Percentiles rank a stretch among this genome's conserved stretches.
Evolutionary conservation across 75 land plant genomes (phyloP).

Genomic region (Gnetum montanum): DNA sequence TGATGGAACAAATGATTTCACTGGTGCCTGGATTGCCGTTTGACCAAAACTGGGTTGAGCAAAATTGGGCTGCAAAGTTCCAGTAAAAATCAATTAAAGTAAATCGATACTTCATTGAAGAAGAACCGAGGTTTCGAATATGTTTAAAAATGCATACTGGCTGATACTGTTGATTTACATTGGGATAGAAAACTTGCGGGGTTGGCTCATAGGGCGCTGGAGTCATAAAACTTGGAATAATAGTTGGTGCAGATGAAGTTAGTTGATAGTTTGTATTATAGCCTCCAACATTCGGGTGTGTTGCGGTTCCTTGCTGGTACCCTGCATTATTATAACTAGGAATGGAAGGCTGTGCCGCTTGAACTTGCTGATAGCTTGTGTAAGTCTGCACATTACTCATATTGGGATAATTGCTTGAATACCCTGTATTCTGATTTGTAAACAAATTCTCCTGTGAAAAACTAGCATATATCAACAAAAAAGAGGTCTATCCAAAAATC

Average conservation of each 20-base stretch:
- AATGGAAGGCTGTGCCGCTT: not conserved
- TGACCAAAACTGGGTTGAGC: constrained; percentile 45
- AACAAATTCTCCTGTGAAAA: too few relatives aligned
- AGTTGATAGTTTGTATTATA: too few relatives aligned
- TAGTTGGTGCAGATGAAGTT: too few relatives aligned
- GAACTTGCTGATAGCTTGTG: constrained; percentile 7
- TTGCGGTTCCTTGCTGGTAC: too few relatives aligned
- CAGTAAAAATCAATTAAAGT: not conserved
- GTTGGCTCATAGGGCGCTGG: constrained; percentile 20
- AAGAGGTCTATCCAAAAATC: too few relatives aligned
- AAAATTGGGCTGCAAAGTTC: constrained; percentile 36
- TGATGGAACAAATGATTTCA: constrained; percentile 57
- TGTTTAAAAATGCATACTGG: constrained; percentile 6
- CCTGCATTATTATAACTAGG: not conserved
- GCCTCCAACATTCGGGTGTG: too few relatives aligned
- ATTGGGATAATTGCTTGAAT: too few relatives aligned
- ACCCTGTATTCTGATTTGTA: too few relatives aligned
- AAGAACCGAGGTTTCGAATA: not conserved
- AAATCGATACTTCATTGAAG: not conserved
- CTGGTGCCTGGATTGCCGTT: constrained; percentile 28
- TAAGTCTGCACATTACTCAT: too few relatives aligned
- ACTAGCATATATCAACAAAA: too few relatives aligned
- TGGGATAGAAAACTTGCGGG: constrained; percentile 36
- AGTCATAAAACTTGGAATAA: constrained; percentile 15
- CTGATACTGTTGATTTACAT: constrained; percentile 18